These are phyloP conservation scores for Fusarium algeriense DNA, from an alignment of 2,329 filamentous ascomycete genomes.

Conservation along the genomic window DNA sequence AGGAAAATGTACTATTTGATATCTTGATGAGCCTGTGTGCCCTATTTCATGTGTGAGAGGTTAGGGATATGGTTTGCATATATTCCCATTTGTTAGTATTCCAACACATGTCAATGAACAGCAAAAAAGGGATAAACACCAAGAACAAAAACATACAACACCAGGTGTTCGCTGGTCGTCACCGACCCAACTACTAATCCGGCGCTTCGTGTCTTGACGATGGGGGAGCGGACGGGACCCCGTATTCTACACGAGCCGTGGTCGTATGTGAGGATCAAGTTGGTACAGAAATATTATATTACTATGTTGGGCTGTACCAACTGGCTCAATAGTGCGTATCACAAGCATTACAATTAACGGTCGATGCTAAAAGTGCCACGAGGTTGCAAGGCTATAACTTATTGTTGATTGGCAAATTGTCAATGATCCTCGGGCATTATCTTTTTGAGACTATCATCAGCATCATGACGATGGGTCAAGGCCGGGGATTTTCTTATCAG, in stretches of 20 bases:
- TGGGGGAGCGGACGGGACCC: constrained; percentile 44
- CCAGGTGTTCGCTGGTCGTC: constrained; percentile 42
- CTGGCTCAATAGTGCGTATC: not conserved
- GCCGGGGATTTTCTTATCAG: no score
- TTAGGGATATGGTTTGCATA: not conserved
- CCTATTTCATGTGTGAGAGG: not conserved
- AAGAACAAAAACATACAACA: constrained; percentile 40
- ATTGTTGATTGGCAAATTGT: not conserved
- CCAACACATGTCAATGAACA: not conserved
- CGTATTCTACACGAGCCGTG: constrained; percentile 41
- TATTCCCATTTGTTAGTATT: not conserved
- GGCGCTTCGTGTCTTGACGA: constrained; percentile 39
- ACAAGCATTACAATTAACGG: not conserved
- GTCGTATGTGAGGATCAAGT: constrained; percentile 31
- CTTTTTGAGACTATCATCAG: no score
- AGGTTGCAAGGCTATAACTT: not conserved
- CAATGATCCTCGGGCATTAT: no score
- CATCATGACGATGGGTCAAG: no score
- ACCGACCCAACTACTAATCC: constrained; percentile 45
- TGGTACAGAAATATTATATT: not conserved
- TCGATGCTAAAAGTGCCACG: no score
- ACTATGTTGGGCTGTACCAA: not conserved
- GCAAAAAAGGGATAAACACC: constrained; percentile 1
- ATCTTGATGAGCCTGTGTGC: constrained; percentile 16
- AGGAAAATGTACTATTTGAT: constrained; percentile 48